A percentile compares a stretch with the other conserved stretches of the same genome.
Conservation (phyloP, 164 flowering plant species). For the Magnolia sinica region DNA sequence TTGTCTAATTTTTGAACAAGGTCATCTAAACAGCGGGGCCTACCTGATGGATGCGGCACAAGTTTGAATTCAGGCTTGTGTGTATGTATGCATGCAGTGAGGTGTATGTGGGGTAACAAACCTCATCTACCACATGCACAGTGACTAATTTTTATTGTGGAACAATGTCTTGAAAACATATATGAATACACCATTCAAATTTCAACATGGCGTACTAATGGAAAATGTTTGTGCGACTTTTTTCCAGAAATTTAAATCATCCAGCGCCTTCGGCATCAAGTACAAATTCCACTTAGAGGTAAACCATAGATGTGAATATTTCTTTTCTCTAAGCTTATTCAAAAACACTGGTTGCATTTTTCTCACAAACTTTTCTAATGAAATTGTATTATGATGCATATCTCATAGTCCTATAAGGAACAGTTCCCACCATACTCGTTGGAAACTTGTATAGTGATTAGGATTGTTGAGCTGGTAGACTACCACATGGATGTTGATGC, state of each 20-base stretch:
- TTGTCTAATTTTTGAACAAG: neutral
- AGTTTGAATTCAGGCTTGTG: no score
- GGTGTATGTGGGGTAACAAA: neutral
- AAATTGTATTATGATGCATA: neutral
- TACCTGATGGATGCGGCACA: neutral
- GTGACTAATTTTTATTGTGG: neutral
- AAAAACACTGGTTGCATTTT: neutral
- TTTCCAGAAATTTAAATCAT: constrained; percentile 77
- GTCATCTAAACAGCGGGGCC: neutral
- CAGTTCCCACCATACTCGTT: no score
- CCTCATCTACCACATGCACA: neutral
- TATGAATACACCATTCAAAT: no score
- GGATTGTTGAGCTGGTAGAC: no score
- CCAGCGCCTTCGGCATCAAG: constrained; percentile 85
- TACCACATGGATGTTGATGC: no score
- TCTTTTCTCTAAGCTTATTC: neutral
- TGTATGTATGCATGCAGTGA: neutral
- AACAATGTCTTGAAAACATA: neutral
- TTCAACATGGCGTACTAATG: neutral
- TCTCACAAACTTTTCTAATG: neutral
- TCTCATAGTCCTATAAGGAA: neutral
- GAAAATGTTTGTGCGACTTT: constrained; percentile 3
- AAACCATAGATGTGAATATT: constrained; percentile 6
- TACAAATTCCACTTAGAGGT: constrained; percentile 97
- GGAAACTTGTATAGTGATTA: no score